These are phyloP conservation scores for Seiridium unicorne DNA, from an alignment of 2,329 filamentous ascomycete genomes.

Conservation along the genomic window DNA sequence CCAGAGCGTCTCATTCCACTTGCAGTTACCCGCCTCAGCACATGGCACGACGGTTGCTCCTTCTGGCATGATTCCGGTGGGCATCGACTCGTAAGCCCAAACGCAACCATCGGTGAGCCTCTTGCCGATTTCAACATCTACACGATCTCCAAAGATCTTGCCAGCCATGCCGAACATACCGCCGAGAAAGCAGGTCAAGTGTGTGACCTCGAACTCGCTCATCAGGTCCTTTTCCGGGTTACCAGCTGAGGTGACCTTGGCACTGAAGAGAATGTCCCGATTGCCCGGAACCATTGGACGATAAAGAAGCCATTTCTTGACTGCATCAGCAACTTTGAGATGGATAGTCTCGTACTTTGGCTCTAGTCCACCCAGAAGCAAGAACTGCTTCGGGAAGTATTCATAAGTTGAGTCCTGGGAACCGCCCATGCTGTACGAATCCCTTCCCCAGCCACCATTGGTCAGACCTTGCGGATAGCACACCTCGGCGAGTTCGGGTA, in stretches of 20 bases:
- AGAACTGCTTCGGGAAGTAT: slow-evolving; percentile 69
- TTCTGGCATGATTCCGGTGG: slow-evolving; percentile 67
- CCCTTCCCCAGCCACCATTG: slow-evolving; percentile 38
- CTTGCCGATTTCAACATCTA: slow-evolving; percentile 62
- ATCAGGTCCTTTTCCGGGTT: slow-evolving; percentile 35
- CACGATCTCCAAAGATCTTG: slow-evolving; percentile 57
- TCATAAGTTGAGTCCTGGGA: slow-evolving; percentile 71
- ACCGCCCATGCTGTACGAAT: slow-evolving; percentile 61
- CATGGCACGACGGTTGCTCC: slow-evolving; percentile 48
- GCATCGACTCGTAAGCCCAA: slow-evolving; percentile 64
- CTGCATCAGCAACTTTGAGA: slow-evolving; percentile 62
- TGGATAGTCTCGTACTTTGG: slow-evolving; percentile 74
- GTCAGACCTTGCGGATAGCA: slow-evolving; percentile 62
- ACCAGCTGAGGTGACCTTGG: slow-evolving; percentile 52
- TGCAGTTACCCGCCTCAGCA: slow-evolving; percentile 41
- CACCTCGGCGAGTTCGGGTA: slow-evolving; percentile 23
- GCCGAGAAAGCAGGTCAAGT: slow-evolving; percentile 67
- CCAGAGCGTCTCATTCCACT: slow-evolving; percentile 53
- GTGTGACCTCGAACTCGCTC: slow-evolving; percentile 59
- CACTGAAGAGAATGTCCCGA: slow-evolving; percentile 72
- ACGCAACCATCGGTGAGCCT: slow-evolving; percentile 68
- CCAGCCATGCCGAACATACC: slow-evolving; percentile 68
- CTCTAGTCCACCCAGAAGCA: slow-evolving; percentile 73
- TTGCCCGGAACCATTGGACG: slow-evolving; percentile 69
- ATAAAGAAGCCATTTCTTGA: slow-evolving; percentile 73